Conservation (phyloP, 2,329 filamentous ascomycete species). For the Laburnicola sp. region DNA sequence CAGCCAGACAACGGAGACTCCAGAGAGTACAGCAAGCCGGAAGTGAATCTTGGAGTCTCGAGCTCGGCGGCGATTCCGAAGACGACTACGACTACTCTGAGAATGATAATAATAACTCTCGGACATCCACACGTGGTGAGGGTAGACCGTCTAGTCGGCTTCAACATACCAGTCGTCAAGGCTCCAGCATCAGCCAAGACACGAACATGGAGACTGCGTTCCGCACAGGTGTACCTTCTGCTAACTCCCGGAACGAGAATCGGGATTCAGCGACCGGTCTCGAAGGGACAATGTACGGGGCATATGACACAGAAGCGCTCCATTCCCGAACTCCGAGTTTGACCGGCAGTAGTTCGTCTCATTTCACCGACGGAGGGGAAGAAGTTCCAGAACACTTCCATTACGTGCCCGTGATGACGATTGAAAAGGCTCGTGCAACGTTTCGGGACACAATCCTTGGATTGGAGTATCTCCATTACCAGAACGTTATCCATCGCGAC, state of each 20-base stretch:
- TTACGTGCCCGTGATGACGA: slow-evolving; percentile 90
- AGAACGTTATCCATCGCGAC: slow-evolving; percentile 56
- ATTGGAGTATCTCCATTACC: slow-evolving; percentile 76
- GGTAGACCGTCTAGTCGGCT: slow-evolving; percentile 24
- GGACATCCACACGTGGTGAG: slow-evolving; percentile 25
- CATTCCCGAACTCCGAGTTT: slow-evolving; percentile 74
- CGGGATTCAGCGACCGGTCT: slow-evolving; percentile 55
- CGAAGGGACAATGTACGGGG: slow-evolving; percentile 76
- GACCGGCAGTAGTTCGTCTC: slow-evolving; percentile 72
- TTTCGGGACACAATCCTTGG: slow-evolving; percentile 94
- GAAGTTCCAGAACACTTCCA: slow-evolving; percentile 85
- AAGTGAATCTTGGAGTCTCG: slow-evolving; percentile 78
- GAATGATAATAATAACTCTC: slow-evolving; percentile 27
- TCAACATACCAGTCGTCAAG: slow-evolving; percentile 27
- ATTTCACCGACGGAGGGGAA: slow-evolving; percentile 43
- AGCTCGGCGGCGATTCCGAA: slow-evolving; percentile 69
- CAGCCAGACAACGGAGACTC: slow-evolving; percentile 42
- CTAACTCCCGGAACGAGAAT: slow-evolving; percentile 14
- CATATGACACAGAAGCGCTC: slow-evolving; percentile 63
- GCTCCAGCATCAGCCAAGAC: slow-evolving; percentile 21
- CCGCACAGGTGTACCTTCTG: slow-evolving; percentile 28
- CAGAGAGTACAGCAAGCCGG: slow-evolving; percentile 43
- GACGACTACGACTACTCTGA: slow-evolving; percentile 54
- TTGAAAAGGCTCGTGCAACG: slow-evolving; percentile 76
- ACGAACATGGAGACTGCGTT: slow-evolving; percentile 43